These are phyloP conservation scores for Amaranthus hypochondriacus DNA, from an alignment of 148 eudicot genomes.

Conservation along the genomic window DNA sequence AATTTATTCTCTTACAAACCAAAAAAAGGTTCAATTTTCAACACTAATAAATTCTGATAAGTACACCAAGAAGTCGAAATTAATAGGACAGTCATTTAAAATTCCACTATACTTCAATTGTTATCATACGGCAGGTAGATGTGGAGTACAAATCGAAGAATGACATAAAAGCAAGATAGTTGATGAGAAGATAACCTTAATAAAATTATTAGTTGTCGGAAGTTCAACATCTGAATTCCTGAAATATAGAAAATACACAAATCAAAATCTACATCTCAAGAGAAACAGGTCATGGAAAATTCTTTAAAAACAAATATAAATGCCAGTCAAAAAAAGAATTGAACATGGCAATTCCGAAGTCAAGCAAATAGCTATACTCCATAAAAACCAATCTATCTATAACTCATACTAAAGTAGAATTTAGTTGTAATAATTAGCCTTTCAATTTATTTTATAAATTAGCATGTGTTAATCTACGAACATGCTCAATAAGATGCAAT, in stretches of 20 bases:
- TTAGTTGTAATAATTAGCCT: too few relatives aligned
- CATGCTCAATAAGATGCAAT: too few relatives aligned
- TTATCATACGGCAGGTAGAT: background rate
- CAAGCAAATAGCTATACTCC: background rate
- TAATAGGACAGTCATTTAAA: background rate
- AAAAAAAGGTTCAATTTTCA: too few relatives aligned
- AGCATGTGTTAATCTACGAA: too few relatives aligned
- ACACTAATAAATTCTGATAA: too few relatives aligned
- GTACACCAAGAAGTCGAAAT: background rate
- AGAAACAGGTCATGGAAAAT: background rate
- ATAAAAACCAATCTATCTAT: too few relatives aligned
- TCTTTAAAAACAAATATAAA: background rate
- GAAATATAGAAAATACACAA: slow-evolving; percentile 12
- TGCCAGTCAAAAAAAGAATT: background rate
- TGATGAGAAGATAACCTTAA: slow-evolving; percentile 41
- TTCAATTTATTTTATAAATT: too few relatives aligned
- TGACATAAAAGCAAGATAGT: background rate
- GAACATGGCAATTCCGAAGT: background rate
- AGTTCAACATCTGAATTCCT: slow-evolving; percentile 52
- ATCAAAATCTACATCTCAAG: background rate
- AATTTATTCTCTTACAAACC: too few relatives aligned
- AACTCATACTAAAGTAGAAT: too few relatives aligned
- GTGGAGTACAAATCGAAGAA: background rate
- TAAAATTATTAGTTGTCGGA: slow-evolving; percentile 47
- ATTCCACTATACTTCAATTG: too few relatives aligned